These are phyloP conservation scores for Globisporangium echinulatum DNA, from an alignment of 352 stramenopile species.

Conservation along the genomic window DNA sequence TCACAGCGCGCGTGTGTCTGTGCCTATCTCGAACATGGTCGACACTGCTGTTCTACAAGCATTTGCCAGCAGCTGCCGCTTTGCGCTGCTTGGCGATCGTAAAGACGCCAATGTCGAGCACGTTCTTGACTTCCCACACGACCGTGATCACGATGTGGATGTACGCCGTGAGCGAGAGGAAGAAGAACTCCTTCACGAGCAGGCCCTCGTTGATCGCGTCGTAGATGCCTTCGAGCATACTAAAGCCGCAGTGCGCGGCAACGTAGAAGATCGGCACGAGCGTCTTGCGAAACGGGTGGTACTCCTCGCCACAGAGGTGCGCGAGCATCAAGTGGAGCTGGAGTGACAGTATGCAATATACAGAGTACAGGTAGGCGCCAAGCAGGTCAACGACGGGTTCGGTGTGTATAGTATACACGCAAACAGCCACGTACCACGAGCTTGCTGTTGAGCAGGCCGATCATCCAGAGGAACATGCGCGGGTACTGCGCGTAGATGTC, in stretches of 20 bases:
- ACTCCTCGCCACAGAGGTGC: conserved; percentile 82
- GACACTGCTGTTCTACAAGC: conserved; percentile 9
- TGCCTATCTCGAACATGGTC: no score
- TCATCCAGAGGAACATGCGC: conserved; percentile 83
- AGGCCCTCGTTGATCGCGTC: conserved; percentile 76
- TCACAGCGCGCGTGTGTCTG: no score
- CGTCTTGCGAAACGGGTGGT: conserved; percentile 86
- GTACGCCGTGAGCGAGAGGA: conserved; percentile 78
- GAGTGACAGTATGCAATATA: not conserved
- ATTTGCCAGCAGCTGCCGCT: conserved; percentile 10
- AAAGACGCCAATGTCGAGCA: conserved; percentile 77
- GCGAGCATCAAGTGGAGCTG: conserved; percentile 86
- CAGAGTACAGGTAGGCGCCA: no score
- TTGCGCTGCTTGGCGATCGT: conserved; percentile 34
- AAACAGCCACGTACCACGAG: conserved; percentile 51
- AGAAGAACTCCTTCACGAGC: conserved; percentile 86
- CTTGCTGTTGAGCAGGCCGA: conserved; percentile 85
- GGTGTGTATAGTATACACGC: no score
- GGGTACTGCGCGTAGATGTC: conserved; percentile 72
- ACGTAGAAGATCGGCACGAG: conserved; percentile 89
- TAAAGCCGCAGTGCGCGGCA: conserved; percentile 73
- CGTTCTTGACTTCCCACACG: conserved; percentile 83
- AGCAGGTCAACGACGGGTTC: no score
- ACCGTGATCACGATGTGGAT: conserved; percentile 85
- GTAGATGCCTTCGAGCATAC: conserved; percentile 79